phyloP scores from a whole-genome alignment of 768 basidiomycete genomes.

The Dioszegia aurantiaca region DNA sequence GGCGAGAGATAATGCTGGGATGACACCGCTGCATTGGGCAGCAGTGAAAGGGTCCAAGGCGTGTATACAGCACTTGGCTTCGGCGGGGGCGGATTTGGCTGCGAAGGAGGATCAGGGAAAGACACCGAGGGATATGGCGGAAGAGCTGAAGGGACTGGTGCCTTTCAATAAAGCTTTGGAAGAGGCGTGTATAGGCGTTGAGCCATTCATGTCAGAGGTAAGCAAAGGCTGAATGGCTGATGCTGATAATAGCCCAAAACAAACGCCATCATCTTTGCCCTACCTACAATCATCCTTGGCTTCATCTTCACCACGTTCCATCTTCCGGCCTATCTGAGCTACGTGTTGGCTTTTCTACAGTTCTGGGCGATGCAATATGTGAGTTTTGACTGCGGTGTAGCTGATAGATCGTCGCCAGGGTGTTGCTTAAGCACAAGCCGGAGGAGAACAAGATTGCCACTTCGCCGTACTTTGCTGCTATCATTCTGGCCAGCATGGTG shows the following conservation, averaged over 20 bases:
- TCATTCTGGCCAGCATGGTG: constrained; percentile 77
- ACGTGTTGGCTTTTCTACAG: constrained; percentile 76
- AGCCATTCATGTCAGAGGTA: constrained; percentile 69
- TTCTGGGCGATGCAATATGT: constrained; percentile 95
- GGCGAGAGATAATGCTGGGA: constrained; percentile 72
- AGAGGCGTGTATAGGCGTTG: constrained; percentile 65
- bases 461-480: constrained; percentile 89
- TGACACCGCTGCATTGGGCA: constrained; percentile 94
- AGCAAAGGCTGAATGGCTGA: constrained; percentile 22
- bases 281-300: constrained; percentile 76
- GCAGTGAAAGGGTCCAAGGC: constrained; percentile 90
- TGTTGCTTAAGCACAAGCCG: constrained; percentile 66
- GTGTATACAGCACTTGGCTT: constrained; percentile 77
- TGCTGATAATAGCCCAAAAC: constrained; percentile 77
- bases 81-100: constrained; percentile 77
- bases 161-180: constrained; percentile 86
- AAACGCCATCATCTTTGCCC: constrained; percentile 69
- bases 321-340: constrained; percentile 84
- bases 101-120: constrained; percentile 79
- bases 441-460: constrained; percentile 79
- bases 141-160: constrained; percentile 82
- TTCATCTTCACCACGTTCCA: constrained; percentile 80
- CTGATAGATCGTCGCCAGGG: constrained; percentile 24
- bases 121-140: constrained; percentile 90
- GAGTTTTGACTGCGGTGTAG: constrained; percentile 45